These are phyloP conservation scores for Entomortierella lignicola DNA, from an alignment of 192 early-diverging fungal genomes.

Conservation along the genomic window DNA sequence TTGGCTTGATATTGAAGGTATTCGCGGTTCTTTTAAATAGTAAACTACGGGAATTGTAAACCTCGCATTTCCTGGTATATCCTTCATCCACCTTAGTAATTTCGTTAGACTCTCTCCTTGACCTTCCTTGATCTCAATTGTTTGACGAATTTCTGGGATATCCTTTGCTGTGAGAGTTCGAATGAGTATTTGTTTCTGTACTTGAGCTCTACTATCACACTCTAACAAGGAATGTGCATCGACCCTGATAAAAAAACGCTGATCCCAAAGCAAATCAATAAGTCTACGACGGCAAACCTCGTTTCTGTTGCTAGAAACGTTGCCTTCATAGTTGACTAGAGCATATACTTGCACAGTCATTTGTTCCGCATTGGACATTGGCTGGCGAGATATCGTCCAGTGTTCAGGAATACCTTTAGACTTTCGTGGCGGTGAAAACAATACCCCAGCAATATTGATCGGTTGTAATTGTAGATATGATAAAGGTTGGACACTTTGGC, in stretches of 20 bases:
- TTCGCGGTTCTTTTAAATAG: background rate
- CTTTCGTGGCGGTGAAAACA: conserved; percentile 37
- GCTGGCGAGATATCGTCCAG: conserved; percentile 41
- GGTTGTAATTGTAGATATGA: background rate
- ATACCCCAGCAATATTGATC: conserved; percentile 24
- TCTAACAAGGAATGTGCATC: background rate
- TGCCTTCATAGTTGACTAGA: background rate
- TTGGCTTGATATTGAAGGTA: background rate
- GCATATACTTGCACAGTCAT: background rate
- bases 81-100: conserved; percentile 13
- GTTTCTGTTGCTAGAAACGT: background rate
- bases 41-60: conserved; percentile 28
- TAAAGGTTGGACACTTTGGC: background rate
- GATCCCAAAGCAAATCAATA: conserved; percentile 36
- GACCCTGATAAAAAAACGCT: conserved; percentile 35
- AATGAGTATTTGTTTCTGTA: background rate
- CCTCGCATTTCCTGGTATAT: conserved; percentile 16
- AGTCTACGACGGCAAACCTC: background rate
- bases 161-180: conserved; percentile 12
- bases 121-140: background rate
- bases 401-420: conserved; percentile 21
- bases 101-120: background rate
- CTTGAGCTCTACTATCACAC: background rate
- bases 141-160: background rate
- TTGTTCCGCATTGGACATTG: conserved; percentile 24